These are phyloP conservation scores for Daldinia decipiens DNA, from an alignment of 495 filamentous ascomycete species.

Conservation along the genomic window DNA sequence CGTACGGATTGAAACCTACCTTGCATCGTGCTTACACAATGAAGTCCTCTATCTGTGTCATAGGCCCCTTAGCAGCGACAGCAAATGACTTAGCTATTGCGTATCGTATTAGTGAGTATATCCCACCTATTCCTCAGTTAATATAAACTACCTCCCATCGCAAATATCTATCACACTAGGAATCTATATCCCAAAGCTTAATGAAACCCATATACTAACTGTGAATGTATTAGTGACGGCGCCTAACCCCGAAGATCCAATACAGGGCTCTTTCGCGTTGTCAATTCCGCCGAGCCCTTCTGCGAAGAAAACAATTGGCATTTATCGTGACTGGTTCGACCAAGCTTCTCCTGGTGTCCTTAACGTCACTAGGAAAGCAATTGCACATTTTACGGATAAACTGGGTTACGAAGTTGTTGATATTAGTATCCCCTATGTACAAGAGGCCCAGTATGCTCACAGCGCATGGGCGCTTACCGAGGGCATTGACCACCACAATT, in stretches of 20 bases:
- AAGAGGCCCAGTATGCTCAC: slow-evolving; percentile 80
- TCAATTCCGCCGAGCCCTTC: slow-evolving; percentile 57
- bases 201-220: slow-evolving; percentile 6
- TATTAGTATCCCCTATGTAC: slow-evolving; percentile 79
- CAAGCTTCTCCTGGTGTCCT: slow-evolving; percentile 71
- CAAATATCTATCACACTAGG: neutral
- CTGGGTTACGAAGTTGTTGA: slow-evolving; percentile 74
- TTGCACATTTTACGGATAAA: slow-evolving; percentile 68
- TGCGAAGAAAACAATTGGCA: slow-evolving; percentile 67
- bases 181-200: neutral
- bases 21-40: slow-evolving; percentile 73
- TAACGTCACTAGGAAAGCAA: slow-evolving; percentile 64
- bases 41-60: slow-evolving; percentile 71
- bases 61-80: slow-evolving; percentile 80
- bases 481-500: slow-evolving; percentile 56
- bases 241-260: slow-evolving; percentile 67
- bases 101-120: slow-evolving; percentile 66
- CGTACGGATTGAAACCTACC: slow-evolving; percentile 88
- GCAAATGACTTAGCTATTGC: slow-evolving; percentile 85
- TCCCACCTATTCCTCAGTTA: neutral
- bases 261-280: slow-evolving; percentile 52
- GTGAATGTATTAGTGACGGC: slow-evolving; percentile 62
- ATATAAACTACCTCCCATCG: neutral
- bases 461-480: slow-evolving; percentile 82
- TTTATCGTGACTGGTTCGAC: slow-evolving; percentile 80